Evolutionary conservation across 139 green algal genomes (phyloP).

Genomic region (Closterium sp.): DNA sequence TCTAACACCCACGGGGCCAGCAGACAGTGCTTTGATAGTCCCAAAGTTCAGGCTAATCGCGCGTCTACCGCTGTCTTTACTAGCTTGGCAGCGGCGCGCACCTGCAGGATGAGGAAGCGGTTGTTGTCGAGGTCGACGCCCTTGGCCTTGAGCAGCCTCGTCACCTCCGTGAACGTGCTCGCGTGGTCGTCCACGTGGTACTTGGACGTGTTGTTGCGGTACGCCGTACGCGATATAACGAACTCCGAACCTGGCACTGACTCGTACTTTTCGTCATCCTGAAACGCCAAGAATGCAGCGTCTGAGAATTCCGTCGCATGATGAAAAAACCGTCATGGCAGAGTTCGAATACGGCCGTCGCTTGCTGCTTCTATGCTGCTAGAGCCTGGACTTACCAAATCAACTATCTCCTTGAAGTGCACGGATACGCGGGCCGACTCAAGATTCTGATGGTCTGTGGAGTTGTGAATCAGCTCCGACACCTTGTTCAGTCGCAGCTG

Average conservation of each 20-base stretch:
- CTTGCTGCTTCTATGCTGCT: too few relatives aligned
- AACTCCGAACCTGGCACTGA: slow-evolving; percentile 79
- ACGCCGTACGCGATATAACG: slow-evolving; percentile 79
- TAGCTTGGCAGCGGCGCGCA: slow-evolving; percentile 6
- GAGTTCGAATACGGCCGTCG: background rate
- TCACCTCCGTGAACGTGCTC: slow-evolving; percentile 82
- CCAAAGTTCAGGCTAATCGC: too few relatives aligned
- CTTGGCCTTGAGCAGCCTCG: slow-evolving; percentile 86
- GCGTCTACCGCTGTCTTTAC: background rate
- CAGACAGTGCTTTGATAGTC: too few relatives aligned
- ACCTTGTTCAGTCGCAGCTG: slow-evolving; percentile 98
- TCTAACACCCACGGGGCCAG: background rate
- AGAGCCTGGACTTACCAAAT: slow-evolving; percentile 66
- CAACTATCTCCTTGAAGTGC: slow-evolving; percentile 94
- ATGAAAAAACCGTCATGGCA: background rate
- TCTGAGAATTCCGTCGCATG: background rate
- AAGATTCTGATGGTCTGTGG: slow-evolving; percentile 82
- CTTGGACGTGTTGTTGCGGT: slow-evolving; percentile 87
- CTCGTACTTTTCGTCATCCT: slow-evolving; percentile 81
- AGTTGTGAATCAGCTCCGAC: slow-evolving; percentile 99
- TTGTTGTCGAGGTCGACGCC: slow-evolving; percentile 99
- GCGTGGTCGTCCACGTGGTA: slow-evolving; percentile 90
- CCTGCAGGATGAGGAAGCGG: slow-evolving; percentile 98
- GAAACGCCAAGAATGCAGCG: background rate
- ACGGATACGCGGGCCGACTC: slow-evolving; percentile 86